Base-by-base conservation (phyloP, 1,139 yeast genomes). In the Geotrichum aggregatum region DNA sequence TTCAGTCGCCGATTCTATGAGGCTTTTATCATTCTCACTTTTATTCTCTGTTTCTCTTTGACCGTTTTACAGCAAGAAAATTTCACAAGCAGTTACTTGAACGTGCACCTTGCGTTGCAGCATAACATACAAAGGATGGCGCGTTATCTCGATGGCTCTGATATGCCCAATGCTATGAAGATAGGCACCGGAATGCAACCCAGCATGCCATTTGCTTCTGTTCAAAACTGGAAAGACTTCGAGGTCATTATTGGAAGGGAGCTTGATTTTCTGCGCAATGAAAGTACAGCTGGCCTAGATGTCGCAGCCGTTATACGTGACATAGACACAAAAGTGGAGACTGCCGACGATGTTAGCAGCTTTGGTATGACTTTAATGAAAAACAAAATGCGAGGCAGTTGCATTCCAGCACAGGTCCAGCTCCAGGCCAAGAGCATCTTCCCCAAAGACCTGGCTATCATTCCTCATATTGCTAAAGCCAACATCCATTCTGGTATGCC, bases 401-500 rank as follows among this genome's bases (percentile, higher is more conserved):
- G n/a, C 13, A 38, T 50, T 2, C 52, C 52, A 2, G 33, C 40
- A n/a, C 52, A 50, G 19, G 16, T 50, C 19, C 38, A 44, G 21
- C 14, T 34, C 10, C 14, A 40, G 13, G 5, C 45, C 39, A 38
- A 31, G 11, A 1, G 14, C 3, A 33, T 50, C 4, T 30, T 50
- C 18, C 49, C 52, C 11, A 40, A 26, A 5, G 22, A 18, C n/a
- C 14, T 44, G 33, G 21, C 34, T 21, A 11, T 50, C 11, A 26
- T 33, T n/a, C 24, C 44, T 19, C 44, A 39, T 26, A n/a, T 45
- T 4, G 19, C 44, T 11, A 28, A 6, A 13, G 52, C 49, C 13
- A 50, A 50, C 21, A 16, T 33, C 7, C 14, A 33, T 7, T 24
- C 52, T 13, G 52, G 52, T 1, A 43, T 50, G 7, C 52, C 52